Evolutionary conservation across 192 early-diverging fungal genomes (phyloP), one percentile per base, ranked within the genome.

Genomic region (Diversispora epigaea): DNA sequence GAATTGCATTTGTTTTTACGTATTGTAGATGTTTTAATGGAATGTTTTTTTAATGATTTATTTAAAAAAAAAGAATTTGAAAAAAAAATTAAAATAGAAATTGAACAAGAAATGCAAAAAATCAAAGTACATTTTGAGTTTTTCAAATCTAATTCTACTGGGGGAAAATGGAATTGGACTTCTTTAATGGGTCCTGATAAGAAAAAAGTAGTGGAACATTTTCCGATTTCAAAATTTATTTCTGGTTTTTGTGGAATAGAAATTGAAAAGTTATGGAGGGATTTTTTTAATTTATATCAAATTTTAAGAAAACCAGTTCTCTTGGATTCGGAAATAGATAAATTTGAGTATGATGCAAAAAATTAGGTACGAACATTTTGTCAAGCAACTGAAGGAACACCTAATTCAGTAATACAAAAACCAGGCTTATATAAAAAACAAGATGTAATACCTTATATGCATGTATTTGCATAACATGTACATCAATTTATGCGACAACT

Each of bases 151-250:
- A 58, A 22, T 22, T 58, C 56, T 39, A 39, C 21, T 15, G 4
- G 39, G 25, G 14, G 14, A 14, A 62, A 62, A 6, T 62, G 11
- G 11, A 6, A 39, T 43, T 62, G 39, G 39, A 62, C 60, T 62
- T 62, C 57, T 39, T 62, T 62, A 17, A 62, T 62, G 39, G 57
- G 14, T 40, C 39, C 60, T 62, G 25, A 62, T 41, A 62, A 62
- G 1, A 62, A 62, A 14, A 40, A n/a, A 39, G 14, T 62, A 40
- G 22, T 62, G 14, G 39, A 62, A 41, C 3, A 62, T 39, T 62
- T 62, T 40, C 10, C 14, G 15, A 15, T 62, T 39, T 39, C 39
- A 14, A 21, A 40, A 4, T 62, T 62, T 62, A 62, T 40, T 62
- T 41, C 39, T 62, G 39, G 10, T 1, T 39, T 43, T 39, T 3